Base-by-base conservation (phyloP, 805 yeast species). In the Pichia nanzhaoensis region DNA sequence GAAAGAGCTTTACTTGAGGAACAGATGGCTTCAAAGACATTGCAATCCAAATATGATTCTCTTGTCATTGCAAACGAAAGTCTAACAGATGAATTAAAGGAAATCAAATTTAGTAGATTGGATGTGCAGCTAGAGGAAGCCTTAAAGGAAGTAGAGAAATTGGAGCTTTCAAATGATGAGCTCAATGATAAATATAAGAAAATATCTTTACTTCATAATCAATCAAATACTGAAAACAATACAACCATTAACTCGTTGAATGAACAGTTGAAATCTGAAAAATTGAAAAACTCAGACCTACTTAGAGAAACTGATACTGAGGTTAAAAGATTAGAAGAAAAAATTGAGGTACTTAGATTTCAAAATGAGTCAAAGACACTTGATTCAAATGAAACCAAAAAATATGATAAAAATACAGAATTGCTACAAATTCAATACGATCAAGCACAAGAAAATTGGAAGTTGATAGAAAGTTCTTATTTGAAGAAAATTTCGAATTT, bases 381-480 rank as follows among this genome's bases (percentile, higher is more conserved):
- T 24, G 40, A 36, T 31, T 27, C 32, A n/a, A 38, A 37, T 24
- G n/a, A 44, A 8, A n/a, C 45, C 8, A 19, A 35, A 9, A 34
- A 24, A 8, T 35, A 24, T 13, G 5, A 14, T 13, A 33, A 40
- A 6, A 45, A 45, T 30, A 51, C 48, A 13, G 79, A 81, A 51
- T 65, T 73, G 14, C 57, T 86, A 18, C 89, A 84, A 55, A 67
- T 76, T 2, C 93, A 89, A 59, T 82, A 85, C 52, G 74, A 84
- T 7, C 73, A 80, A 14, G 84, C 91, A 0, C 82, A 82, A 46
- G 87, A 82, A 51, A 86, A 83, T 59, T 87, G 96, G 95, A 81
- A 83, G 46, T 67, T 79, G 17, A 80, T 88, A 36, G 97, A 93
- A 61, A 74, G 83, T 34, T 70, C 78, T 3, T 69, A 88, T 48